Base-by-base conservation (phyloP, 2,329 filamentous ascomycete genomes). In the Erysiphe neolycopersici region DNA sequence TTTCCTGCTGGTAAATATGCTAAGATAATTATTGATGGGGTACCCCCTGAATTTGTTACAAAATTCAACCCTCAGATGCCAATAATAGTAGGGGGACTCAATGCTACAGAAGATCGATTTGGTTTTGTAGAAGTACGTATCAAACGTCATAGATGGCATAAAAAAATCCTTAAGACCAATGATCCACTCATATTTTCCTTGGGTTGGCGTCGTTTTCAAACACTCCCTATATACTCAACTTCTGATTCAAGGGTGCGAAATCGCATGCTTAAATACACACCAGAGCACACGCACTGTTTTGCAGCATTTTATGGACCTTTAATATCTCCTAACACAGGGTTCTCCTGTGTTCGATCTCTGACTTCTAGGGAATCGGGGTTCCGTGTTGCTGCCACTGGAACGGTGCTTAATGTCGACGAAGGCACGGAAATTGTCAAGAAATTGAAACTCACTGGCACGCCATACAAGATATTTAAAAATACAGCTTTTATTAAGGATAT, bases 401-500 rank as follows among this genome's bases (percentile, higher is more conserved):
- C 89, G 1, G 82, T 98, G 4, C 65, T 95, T 49, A 85, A 78
- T 55, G 89, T 98, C 17, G 89, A 98, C 58, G 85, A 95, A 62
- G 82, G 79, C 36, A 85, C 82, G 3, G 89, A 98, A 59, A 95
- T 98, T 50, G 89, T 98, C 60, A 98, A 98, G 71, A 98, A 98
- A 67, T 76, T 98, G 56, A 98, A 98, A 61, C 71, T 98, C 41
- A 94, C 84, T 0, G 89, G 89, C 47, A 69, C 73, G 41, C 85
- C 89, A 1, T 91, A 89, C 69, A 95, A 95, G 64, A 91, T 95
- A 61, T 95, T 91, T 73, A 93, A 93, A 62, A 98, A 98, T 64
- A 98, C 89, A 0, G 85, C 89, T 35, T 98, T 98, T 59, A 84
- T 98, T 63, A 91, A 89, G 60, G 83, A 92, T 62, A 98, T 98